phyloP scores from a whole-genome alignment of 441 rosid species.

The Syzygium malaccense region DNA sequence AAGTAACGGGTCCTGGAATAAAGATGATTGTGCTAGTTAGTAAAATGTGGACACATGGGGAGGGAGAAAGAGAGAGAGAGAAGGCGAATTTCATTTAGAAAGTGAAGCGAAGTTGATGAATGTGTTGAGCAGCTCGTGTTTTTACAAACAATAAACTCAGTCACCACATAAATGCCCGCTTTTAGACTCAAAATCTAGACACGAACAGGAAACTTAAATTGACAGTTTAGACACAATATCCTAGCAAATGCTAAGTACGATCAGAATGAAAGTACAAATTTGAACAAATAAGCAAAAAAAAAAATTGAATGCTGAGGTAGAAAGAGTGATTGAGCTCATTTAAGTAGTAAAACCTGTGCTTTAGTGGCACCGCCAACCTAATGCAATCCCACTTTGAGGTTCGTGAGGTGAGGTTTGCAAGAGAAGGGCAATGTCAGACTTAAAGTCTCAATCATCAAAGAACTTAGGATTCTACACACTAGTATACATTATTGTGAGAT shows the following conservation, averaged over 20 bases:
- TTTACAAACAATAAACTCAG: not conserved
- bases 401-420: not conserved
- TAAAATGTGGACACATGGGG: not conserved
- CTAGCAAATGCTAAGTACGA: not conserved
- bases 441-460: not conserved
- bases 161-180: not conserved
- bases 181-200: not conserved
- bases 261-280: not conserved
- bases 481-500: not conserved
- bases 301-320: not conserved
- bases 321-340: not conserved
- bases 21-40: not conserved
- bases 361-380: not conserved
- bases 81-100: not conserved
- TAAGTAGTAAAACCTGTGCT: not conserved
- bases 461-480: not conserved
- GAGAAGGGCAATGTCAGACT: not conserved
- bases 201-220: not conserved
- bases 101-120: not conserved
- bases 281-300: not conserved
- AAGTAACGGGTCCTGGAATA: constrained; percentile 85
- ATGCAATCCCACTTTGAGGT: not conserved
- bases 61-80: not conserved
- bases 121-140: not conserved
- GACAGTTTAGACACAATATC: not conserved